These are phyloP conservation scores for Metschnikowia lochheadii DNA, from an alignment of 805 yeast species.

Conservation along the genomic window DNA sequence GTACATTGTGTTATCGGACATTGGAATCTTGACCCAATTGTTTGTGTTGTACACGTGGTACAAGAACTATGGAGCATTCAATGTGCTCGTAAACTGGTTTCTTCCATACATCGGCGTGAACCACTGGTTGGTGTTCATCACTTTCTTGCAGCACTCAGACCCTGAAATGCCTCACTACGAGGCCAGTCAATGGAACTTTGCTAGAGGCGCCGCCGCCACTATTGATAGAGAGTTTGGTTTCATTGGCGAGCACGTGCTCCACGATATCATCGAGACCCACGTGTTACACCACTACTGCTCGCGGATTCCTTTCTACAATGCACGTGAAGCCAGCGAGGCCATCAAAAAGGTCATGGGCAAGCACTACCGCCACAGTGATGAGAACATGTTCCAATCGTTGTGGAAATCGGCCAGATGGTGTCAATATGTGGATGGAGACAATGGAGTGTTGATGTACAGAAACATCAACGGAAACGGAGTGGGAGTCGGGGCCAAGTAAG, in stretches of 20 bases:
- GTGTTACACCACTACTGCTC: conserved; percentile 82
- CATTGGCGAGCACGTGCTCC: conserved; percentile 74
- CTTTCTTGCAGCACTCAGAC: conserved; percentile 81
- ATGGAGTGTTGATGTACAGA: conserved; percentile 59
- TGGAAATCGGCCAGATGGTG: conserved; percentile 64
- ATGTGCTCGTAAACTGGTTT: conserved; percentile 64
- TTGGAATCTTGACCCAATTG: conserved; percentile 58
- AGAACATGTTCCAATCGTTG: conserved; percentile 67
- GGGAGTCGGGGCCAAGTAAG: background rate
- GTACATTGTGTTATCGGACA: conserved; percentile 67
- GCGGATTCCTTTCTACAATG: conserved; percentile 84
- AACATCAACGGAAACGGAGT: conserved; percentile 44
- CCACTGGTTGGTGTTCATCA: conserved; percentile 88
- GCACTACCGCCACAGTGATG: conserved; percentile 62
- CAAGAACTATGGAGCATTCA: conserved; percentile 58
- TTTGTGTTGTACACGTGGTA: conserved; percentile 57
- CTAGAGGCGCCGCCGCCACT: conserved; percentile 88
- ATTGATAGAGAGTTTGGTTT: conserved; percentile 82
- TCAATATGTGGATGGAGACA: conserved; percentile 70
- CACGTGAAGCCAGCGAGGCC: conserved; percentile 73
- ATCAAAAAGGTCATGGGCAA: conserved; percentile 82
- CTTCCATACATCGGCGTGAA: conserved; percentile 76
- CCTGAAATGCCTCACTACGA: conserved; percentile 77
- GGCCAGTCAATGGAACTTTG: conserved; percentile 73
- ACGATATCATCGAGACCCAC: conserved; percentile 87